phyloP scores from a whole-genome alignment of 2,329 filamentous ascomycete genomes.

The Pseudogymnoascus sp. region DNA sequence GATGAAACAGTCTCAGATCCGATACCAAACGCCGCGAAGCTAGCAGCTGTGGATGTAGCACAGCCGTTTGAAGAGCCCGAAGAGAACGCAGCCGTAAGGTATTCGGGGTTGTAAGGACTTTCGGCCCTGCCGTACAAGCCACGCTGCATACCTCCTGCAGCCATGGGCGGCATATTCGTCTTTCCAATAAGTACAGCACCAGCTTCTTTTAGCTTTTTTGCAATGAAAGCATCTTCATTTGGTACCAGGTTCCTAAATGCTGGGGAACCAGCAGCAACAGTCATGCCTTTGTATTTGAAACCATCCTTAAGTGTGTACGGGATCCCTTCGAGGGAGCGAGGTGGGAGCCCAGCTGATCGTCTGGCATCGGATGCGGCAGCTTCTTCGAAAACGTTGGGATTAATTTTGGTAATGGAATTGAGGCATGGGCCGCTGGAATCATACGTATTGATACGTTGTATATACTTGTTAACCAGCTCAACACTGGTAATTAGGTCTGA shows the following conservation, averaged over 20 bases:
- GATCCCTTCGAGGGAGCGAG: constrained; percentile 45
- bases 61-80: constrained; percentile 54
- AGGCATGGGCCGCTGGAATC: constrained; percentile 36
- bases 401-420: constrained; percentile 44
- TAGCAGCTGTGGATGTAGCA: constrained; percentile 42
- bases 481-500: constrained; percentile 36
- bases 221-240: constrained; percentile 45
- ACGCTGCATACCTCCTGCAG: constrained; percentile 50
- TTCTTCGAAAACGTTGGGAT: constrained; percentile 38
- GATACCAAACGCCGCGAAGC: constrained; percentile 46
- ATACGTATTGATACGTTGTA: constrained; percentile 41
- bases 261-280: constrained; percentile 46
- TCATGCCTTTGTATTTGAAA: constrained; percentile 48
- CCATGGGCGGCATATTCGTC: constrained; percentile 56
- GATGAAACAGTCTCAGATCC: constrained; percentile 50
- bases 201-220: constrained; percentile 38
- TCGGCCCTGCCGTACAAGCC: constrained; percentile 50
- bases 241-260: constrained; percentile 45
- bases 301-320: constrained; percentile 52
- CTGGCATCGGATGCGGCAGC: constrained; percentile 40
- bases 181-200: constrained; percentile 46
- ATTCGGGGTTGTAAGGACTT: constrained; percentile 47
- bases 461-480: constrained; percentile 38
- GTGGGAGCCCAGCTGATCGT: constrained; percentile 31
- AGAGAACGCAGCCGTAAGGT: constrained; percentile 46